Base-by-base conservation (phyloP, 129 eudicot species). In the Flaveria brownii region DNA sequence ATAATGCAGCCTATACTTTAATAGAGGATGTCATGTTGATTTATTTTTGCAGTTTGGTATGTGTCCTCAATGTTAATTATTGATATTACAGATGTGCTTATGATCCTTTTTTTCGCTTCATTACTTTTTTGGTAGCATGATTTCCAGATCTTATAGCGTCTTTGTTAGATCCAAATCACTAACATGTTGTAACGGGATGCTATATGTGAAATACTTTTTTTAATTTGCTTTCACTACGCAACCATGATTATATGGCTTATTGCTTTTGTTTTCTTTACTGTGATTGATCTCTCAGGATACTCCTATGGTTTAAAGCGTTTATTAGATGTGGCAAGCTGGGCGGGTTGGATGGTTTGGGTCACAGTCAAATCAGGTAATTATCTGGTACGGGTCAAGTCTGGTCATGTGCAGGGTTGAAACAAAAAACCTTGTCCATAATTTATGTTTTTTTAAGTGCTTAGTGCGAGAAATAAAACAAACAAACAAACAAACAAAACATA, bases 31-130 rank as follows among this genome's bases (percentile, higher is more conserved):
- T 20, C 73, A 74, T 80, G 78, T 69, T 71, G 51, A 55, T 77
- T 65, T 56, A 55, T 72, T 73, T 89, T 86, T 71, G 68, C 50
- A 26, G 73, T 81, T 17, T 77, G 78, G 87, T 75, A 62, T 77
- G 82, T 73, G 61, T 63, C 82, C 82, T 57, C 72, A 50, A n/a
- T 79, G 78, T 67, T 71, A 39, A 20, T 74, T 78, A 43, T 28
- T 87, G 77, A 75, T 26, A 36, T 51, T 59, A 50, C 65, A 41
- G 23, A 72, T 49, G 17, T 39, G 67, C 18, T 65, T 59, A 17
- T 71, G 55, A 61, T 54, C 46, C 74, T 60, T 68, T 84, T 82
- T 81, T 82, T 81, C 84, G 73, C 76, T 73, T 36, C 56, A 75
- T 70, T 39, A 49, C 73, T 49, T 13, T 22, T 68, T 54, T 67